These are phyloP conservation scores for Tagetes patula DNA, from an alignment of 129 eudicot species.

Conservation along the genomic window DNA sequence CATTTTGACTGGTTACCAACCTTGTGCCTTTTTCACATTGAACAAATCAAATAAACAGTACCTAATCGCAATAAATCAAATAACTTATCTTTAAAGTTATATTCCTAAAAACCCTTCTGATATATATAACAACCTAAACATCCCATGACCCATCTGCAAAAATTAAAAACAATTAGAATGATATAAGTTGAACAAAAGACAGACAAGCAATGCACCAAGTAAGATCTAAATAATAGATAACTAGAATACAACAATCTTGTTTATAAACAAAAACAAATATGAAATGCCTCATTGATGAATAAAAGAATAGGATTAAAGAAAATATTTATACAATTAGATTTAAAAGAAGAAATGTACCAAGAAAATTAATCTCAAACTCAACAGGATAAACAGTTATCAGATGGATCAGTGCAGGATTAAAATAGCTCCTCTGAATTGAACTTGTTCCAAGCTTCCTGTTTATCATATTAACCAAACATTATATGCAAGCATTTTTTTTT, in stretches of 20 bases:
- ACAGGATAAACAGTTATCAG: conserved; percentile 13
- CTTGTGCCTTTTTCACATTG: too few species aligned
- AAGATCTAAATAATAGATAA: not conserved
- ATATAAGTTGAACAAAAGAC: not conserved
- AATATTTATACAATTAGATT: conserved; percentile 15
- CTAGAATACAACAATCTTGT: not conserved
- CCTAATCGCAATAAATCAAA: too few species aligned
- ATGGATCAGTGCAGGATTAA: conserved; percentile 31
- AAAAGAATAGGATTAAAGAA: conserved; percentile 26
- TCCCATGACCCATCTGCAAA: not conserved
- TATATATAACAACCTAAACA: not conserved
- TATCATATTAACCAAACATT: conserved; percentile 15
- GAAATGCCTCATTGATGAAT: conserved; percentile 20
- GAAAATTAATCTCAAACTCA: conserved; percentile 17
- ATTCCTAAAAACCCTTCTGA: not conserved
- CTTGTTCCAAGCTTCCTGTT: conserved; percentile 97
- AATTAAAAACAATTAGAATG: not conserved
- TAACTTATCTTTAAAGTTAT: not conserved
- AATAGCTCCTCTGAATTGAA: conserved; percentile 98
- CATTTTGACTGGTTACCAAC: too few species aligned
- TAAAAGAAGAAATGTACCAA: not conserved
- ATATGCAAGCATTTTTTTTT: not conserved
- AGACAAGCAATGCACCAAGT: too few species aligned
- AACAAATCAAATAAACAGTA: too few species aligned
- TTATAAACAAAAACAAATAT: conserved; percentile 4